A percentile compares a stretch with the other conserved stretches of the same genome.
Evolutionary conservation across 208 protist genomes (phyloP).

Genomic region (Plasmodiophora brassicae): DNA sequence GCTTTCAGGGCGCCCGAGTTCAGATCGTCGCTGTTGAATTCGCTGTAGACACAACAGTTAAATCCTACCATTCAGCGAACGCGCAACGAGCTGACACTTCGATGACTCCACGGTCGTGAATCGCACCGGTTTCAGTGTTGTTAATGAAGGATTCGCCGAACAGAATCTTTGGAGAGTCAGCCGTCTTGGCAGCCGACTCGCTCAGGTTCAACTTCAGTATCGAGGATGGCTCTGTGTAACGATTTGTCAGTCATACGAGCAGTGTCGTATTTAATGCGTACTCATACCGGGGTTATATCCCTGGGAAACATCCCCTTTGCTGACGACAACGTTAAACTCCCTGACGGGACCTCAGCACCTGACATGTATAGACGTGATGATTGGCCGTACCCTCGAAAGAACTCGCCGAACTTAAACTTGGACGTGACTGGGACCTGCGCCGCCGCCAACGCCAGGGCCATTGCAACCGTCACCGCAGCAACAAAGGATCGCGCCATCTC

Average conservation of each 20-base stretch:
- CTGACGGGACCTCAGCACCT: not conserved
- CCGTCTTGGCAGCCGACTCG: too few species aligned
- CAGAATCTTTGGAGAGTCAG: too few species aligned
- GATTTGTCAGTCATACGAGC: too few species aligned
- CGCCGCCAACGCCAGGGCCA: too few species aligned
- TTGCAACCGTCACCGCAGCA: too few species aligned
- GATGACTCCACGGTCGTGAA: not conserved
- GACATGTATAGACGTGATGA: not conserved
- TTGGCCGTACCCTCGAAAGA: not conserved
- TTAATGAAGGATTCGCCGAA: not conserved
- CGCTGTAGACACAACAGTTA: not conserved
- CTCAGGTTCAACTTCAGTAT: too few species aligned
- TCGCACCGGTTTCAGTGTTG: not conserved
- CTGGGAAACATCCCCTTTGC: not conserved
- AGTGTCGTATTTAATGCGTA: too few species aligned
- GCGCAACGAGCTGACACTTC: too few species aligned
- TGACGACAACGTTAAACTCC: not conserved
- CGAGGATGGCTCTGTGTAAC: too few species aligned
- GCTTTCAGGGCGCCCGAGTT: not conserved
- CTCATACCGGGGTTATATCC: not conserved
- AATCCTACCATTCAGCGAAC: too few species aligned
- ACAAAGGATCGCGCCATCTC: too few species aligned
- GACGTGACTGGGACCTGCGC: too few species aligned
- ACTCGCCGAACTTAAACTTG: not conserved
- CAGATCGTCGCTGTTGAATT: not conserved